Percentiles rank a stretch among this genome's conserved stretches.
Conservation (phyloP, 1,284 basidiomycete species). For the Pseudozyma pruni region DNA sequence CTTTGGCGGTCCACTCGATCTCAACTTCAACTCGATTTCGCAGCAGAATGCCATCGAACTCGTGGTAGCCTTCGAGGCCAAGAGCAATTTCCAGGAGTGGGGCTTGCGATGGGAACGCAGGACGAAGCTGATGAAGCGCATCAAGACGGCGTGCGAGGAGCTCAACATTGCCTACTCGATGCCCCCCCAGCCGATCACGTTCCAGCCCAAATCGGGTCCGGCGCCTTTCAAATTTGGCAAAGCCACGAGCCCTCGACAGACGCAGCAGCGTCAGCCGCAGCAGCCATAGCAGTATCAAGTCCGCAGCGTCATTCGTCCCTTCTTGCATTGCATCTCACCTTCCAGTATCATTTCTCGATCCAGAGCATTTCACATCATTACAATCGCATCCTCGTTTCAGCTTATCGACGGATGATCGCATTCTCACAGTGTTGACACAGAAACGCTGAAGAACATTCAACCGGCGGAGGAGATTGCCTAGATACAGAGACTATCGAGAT, state of each 20-base stretch:
- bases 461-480: too few species aligned
- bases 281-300: neutral
- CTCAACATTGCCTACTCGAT: conserved; percentile 55
- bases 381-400: too few species aligned
- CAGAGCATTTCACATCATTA: too few species aligned
- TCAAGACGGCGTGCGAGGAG: conserved; percentile 57
- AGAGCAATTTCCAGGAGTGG: conserved; percentile 88
- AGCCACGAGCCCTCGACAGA: neutral
- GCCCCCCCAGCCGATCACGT: conserved; percentile 61
- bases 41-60: conserved; percentile 63
- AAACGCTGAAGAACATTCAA: too few species aligned
- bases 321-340: too few species aligned
- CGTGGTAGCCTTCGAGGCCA: conserved; percentile 78
- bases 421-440: too few species aligned
- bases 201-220: conserved; percentile 48
- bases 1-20: conserved; percentile 59
- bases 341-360: neutral
- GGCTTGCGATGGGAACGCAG: conserved; percentile 74
- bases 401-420: too few species aligned
- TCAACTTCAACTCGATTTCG: conserved; percentile 66
- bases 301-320: conserved; percentile 5
- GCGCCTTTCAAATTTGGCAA: conserved; percentile 43
- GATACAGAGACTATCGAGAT: too few species aligned
- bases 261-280: conserved; percentile 1
- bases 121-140: conserved; percentile 61